Conservation (phyloP, 1,139 yeast species). For the Zygosaccharomyces pseudobailii region DNA sequence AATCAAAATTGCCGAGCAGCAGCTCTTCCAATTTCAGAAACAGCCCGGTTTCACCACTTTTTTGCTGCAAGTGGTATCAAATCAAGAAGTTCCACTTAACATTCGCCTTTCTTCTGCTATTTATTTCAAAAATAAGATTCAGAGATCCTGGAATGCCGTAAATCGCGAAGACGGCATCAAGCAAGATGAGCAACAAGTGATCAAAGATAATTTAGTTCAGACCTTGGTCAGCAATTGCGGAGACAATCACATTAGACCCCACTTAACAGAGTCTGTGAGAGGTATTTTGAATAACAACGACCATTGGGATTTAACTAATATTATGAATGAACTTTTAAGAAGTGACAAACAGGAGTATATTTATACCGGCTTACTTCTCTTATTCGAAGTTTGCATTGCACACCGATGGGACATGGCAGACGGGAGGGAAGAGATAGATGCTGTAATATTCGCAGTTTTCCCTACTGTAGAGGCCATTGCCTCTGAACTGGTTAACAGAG, state of each 20-base stretch:
- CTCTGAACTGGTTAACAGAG: slow-evolving; percentile 38
- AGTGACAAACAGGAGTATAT: slow-evolving; percentile 49
- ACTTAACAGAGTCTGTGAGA: slow-evolving; percentile 65
- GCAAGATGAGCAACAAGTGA: slow-evolving; percentile 46
- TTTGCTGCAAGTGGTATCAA: slow-evolving; percentile 50
- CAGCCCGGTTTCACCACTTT: slow-evolving; percentile 57
- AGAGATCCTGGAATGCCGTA: slow-evolving; percentile 47
- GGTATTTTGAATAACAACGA: slow-evolving; percentile 52
- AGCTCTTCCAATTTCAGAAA: slow-evolving; percentile 52
- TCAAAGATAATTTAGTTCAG: slow-evolving; percentile 51
- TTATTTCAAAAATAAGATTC: slow-evolving; percentile 61
- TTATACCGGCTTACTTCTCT: slow-evolving; percentile 53
- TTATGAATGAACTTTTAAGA: slow-evolving; percentile 39
- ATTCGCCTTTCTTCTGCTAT: slow-evolving; percentile 61
- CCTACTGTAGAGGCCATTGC: slow-evolving; percentile 53
- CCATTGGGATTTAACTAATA: slow-evolving; percentile 34
- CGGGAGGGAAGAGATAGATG: slow-evolving; percentile 44
- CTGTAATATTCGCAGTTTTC: slow-evolving; percentile 45
- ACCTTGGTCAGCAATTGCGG: slow-evolving; percentile 40
- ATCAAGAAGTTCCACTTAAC: slow-evolving; percentile 43
- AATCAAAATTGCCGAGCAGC: slow-evolving; percentile 65
- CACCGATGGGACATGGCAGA: slow-evolving; percentile 54
- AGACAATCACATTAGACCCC: slow-evolving; percentile 45
- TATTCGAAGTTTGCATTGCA: slow-evolving; percentile 52
- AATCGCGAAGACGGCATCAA: slow-evolving; percentile 43